phyloP scores from a whole-genome alignment of 108 stramenopile species.

The Schizochytrium sp. region DNA sequence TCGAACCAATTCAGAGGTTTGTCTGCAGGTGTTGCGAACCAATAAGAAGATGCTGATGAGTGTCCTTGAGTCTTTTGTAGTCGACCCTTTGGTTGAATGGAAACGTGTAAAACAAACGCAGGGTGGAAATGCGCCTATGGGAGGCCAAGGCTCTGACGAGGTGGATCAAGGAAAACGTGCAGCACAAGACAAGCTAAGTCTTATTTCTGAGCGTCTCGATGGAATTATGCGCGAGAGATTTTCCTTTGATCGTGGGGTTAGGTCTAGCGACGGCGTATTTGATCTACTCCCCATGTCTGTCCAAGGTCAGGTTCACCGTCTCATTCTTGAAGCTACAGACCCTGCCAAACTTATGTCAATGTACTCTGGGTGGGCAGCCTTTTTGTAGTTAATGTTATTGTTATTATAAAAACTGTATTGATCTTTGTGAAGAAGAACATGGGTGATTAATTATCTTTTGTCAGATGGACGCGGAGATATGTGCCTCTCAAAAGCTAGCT shows the following conservation, averaged over 20 bases:
- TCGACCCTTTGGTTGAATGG: constrained; percentile 62
- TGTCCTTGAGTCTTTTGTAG: constrained; percentile 95
- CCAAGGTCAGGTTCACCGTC: constrained; percentile 77
- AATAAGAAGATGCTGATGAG: constrained; percentile 92
- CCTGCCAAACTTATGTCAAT: constrained; percentile 73
- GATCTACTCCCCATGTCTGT: constrained; percentile 75
- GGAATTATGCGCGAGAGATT: constrained; percentile 1
- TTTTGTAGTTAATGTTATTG: not conserved
- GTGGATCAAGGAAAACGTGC: not conserved
- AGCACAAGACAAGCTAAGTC: constrained; percentile 30
- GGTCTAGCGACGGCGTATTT: constrained; percentile 60
- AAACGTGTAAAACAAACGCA: constrained; percentile 62
- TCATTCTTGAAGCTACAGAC: constrained; percentile 77
- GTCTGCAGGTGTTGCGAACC: constrained; percentile 87
- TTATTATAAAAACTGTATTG: too few relatives aligned
- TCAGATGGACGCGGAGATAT: too few relatives aligned
- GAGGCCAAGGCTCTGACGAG: not conserved
- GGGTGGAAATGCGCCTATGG: constrained; percentile 62
- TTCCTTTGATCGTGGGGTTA: constrained; percentile 68
- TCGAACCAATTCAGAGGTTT: constrained; percentile 81
- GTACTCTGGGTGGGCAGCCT: constrained; percentile 75
- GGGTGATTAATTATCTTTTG: too few relatives aligned
- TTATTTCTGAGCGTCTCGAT: constrained; percentile 23
- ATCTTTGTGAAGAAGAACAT: too few relatives aligned
- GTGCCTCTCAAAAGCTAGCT: too few relatives aligned